phyloP scores from a whole-genome alignment of 2,329 filamentous ascomycete genomes.

The Pseudocercospora vitis region DNA sequence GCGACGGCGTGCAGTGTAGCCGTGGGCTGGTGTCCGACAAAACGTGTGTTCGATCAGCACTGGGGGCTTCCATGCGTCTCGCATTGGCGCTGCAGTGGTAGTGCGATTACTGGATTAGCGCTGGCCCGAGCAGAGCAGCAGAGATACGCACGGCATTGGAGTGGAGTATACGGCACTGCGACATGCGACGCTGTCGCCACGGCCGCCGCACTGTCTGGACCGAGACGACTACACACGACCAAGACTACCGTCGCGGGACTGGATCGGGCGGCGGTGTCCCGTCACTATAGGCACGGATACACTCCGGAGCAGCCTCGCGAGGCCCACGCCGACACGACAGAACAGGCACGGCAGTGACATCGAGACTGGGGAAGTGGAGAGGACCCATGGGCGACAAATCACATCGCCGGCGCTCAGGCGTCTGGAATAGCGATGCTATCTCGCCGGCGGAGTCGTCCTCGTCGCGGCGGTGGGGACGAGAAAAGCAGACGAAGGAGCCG shows the following conservation, averaged over 20 bases:
- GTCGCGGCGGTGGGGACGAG: constrained; percentile 23
- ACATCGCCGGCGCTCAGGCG: constrained; percentile 25
- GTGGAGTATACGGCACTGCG: neutral
- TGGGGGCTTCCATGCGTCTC: neutral
- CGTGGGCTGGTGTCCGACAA: neutral
- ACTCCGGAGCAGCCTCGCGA: no score
- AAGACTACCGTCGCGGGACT: constrained; percentile 3
- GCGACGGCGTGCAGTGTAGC: neutral
- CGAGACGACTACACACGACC: neutral
- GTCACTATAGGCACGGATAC: neutral
- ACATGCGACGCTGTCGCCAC: constrained; percentile 13
- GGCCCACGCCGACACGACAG: neutral
- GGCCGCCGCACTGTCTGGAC: neutral
- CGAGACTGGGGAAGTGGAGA: constrained; percentile 1
- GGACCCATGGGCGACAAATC: constrained; percentile 22
- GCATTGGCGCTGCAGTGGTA: neutral
- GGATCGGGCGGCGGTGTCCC: neutral
- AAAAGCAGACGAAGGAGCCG: constrained; percentile 32
- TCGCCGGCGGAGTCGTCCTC: constrained; percentile 18
- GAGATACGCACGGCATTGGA: neutral
- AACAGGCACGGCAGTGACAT: neutral
- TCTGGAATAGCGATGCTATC: constrained; percentile 23
- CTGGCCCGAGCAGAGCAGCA: neutral
- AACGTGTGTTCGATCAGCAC: neutral
- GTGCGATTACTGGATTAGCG: neutral